Evolutionary conservation across 192 early-diverging fungal species (phyloP).

Genomic region (Backusella psychrophila): DNA sequence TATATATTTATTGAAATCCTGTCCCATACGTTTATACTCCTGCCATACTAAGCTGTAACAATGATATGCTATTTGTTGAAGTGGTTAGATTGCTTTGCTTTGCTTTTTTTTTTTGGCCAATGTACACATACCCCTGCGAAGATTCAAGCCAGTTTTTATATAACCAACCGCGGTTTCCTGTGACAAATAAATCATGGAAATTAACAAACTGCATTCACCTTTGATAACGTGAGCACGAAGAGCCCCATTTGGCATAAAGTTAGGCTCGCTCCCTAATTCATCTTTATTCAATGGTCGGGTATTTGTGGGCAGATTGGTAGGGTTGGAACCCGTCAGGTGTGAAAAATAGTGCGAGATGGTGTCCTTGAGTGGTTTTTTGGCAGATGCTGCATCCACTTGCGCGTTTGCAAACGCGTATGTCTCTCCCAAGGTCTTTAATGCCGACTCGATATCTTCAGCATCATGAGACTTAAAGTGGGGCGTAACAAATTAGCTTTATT

Average conservation of each 20-base stretch:
- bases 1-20: constrained; percentile 29
- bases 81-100: not conserved
- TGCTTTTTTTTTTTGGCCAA: not conserved
- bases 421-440: constrained; percentile 38
- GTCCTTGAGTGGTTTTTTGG: constrained; percentile 38
- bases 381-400: constrained; percentile 46
- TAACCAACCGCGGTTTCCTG: constrained; percentile 52
- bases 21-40: constrained; percentile 41
- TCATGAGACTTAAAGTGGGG: constrained; percentile 35
- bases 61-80: constrained; percentile 23
- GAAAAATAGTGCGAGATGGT: constrained; percentile 40
- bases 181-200: constrained; percentile 43
- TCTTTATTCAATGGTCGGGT: constrained; percentile 19
- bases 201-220: constrained; percentile 48
- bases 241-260: constrained; percentile 50
- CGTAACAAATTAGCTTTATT: not conserved
- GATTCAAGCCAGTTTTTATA: constrained; percentile 49
- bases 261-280: constrained; percentile 8
- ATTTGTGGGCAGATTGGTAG: constrained; percentile 29
- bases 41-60: constrained; percentile 40
- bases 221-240: constrained; percentile 50
- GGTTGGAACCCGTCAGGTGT: constrained; percentile 34
- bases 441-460: constrained; percentile 39
- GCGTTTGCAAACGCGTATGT: constrained; percentile 44
- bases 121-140: constrained; percentile 47